phyloP scores from a whole-genome alignment of 2,329 filamentous ascomycete genomes.

The Ophiocordyceps unilateralis region DNA sequence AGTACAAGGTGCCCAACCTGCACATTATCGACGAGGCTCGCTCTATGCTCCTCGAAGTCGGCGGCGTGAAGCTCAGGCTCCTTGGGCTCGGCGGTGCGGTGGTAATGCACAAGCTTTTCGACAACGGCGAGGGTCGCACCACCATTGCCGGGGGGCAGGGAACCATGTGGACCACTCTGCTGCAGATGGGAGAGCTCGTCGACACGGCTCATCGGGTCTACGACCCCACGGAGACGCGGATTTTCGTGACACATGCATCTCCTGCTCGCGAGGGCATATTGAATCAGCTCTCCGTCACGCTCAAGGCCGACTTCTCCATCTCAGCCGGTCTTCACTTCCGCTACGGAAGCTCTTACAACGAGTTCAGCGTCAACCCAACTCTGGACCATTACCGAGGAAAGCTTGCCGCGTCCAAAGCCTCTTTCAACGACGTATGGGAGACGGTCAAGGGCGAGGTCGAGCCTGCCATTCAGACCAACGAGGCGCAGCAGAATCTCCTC shows the following conservation, averaged over 20 bases:
- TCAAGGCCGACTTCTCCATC: constrained; percentile 96
- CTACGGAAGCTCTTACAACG: constrained; percentile 98
- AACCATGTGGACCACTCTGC: constrained; percentile 97
- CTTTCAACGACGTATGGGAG: constrained; percentile 98
- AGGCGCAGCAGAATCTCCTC: constrained; percentile 80
- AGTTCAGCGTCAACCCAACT: constrained; percentile 97
- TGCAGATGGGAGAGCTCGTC: constrained; percentile 96
- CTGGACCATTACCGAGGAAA: constrained; percentile 97
- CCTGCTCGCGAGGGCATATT: constrained; percentile 90
- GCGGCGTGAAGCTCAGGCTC: constrained; percentile 87
- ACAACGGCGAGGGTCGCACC: constrained; percentile 93
- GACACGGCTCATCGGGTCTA: constrained; percentile 97
- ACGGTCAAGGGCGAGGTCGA: constrained; percentile 94
- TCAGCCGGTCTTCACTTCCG: constrained; percentile 96
- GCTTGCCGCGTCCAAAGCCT: constrained; percentile 91
- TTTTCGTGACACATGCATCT: constrained; percentile 94
- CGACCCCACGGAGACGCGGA: constrained; percentile 89
- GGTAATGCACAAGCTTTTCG: constrained; percentile 99
- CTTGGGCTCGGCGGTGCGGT: constrained; percentile 89
- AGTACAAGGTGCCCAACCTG: constrained; percentile 95
- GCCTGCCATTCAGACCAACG: constrained; percentile 82
- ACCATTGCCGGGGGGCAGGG: constrained; percentile 97
- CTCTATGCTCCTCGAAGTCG: constrained; percentile 85
- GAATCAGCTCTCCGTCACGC: constrained; percentile 90
- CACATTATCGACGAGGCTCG: constrained; percentile 98